Base-by-base conservation (phyloP, 257 asterid species). In the Cynanchum wilfordii region DNA sequence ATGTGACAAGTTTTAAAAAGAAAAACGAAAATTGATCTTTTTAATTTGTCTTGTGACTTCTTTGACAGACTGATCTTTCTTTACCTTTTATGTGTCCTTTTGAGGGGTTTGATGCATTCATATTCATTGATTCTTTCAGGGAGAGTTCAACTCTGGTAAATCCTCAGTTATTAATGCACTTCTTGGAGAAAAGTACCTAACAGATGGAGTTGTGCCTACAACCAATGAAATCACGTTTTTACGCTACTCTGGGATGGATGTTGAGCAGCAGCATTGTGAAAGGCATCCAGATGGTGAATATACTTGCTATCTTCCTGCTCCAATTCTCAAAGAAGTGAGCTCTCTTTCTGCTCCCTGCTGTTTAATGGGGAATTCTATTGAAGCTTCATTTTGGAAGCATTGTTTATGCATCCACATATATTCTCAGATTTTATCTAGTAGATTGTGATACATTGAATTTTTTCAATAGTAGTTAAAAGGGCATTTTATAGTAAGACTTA, bases 91-190 rank as follows among this genome's bases (percentile, higher is more conserved):
- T 6, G 3, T 51, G 54, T 3, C 50, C 27, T 38, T 25, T n/a
- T 12, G 36, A 45, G 45, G 30, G 17, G 20, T 71, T 77, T 65
- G n/a, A 64, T 0, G 12, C 66, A 51, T 52, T 51, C 11, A 36
- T 54, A 68, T 85, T 72, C 64, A 71, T 74, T 82, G 77, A 69
- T 73, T 47, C 77, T 72, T 52, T 74, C 84, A 95, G 99, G 99
- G 99, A 75, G 99, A 92, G 84, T 92, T 95, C 86, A 95, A 92
- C 87, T 95, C 99, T 74, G 98, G 98, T 75, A 95, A 95, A 86
- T 95, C 97, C 16, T 86, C 96, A 77, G 92, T 95, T 81, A 89
- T 95, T 82, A 95, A 95, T 89, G 98, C 99, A 81, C 83, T 95
- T 85, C 96, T 92, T 72, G 99, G 99, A 71, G 79, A 95, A 82